Base-by-base conservation (phyloP, 176 grass and related monocot genomes). In the Neostapfia colusana region DNA sequence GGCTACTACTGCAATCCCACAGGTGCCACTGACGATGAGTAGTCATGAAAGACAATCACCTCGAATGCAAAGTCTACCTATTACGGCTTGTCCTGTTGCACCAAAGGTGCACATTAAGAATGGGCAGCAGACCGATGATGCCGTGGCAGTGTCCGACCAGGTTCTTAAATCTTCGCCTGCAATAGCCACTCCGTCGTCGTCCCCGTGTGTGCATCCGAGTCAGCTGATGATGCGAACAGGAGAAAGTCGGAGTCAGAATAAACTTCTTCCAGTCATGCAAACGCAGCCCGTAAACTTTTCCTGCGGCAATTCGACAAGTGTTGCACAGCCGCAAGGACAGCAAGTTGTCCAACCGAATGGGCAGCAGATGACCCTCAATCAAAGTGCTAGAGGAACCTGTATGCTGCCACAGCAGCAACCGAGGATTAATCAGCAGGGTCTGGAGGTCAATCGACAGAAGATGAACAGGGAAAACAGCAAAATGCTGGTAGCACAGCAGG, bases 371-470 rank as follows among this genome's bases (percentile, higher is more conserved):
- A 13, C 18, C 57, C 43, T 23, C 27, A 61, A 21, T 41, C 40
- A 49, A 44, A 51, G 63, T 45, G 8, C 13, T 24, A 42, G 31
- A 63, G 34, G 1, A 18, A 17, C 62, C 4, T 17, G 44, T 37
- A 3, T n/a, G 18, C 74, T 53, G 2, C 73, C 38, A 2, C 41
- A 46, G 9, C 55, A 65, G 18, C 74, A 20, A 16, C n/a, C 44
- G 42, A 37, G 50, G n/a, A 44, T 73, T n/a, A 72, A 73, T 48
- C 48, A 73, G n/a, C 68, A 74, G 73, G 10, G 9, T 85, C 56
- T 27, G 26, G 50, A 25, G 28, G 38, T 69, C 37, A 72, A 66
- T 48, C 57, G 55, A 31, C 34, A 84, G 10, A 56, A 6, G 11
- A n/a, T 46, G 78, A 20, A 80, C 17, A 28, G 10, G 4, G 5